Conservation (phyloP, 176 grass and related monocot genomes). For the Oryza meridionalis region DNA sequence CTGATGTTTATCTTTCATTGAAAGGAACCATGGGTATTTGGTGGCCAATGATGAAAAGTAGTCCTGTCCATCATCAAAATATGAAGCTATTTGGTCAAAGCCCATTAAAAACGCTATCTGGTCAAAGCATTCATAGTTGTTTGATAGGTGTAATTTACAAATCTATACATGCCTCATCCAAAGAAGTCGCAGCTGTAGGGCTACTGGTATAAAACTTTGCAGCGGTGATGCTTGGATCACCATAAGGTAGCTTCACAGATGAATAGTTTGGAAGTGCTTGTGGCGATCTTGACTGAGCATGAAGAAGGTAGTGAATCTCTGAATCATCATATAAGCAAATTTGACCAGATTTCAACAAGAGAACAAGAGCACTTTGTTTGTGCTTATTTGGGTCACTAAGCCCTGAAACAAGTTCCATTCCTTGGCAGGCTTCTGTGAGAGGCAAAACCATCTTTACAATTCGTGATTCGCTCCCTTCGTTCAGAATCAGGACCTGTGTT, state of each 20-base stretch:
- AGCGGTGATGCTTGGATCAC: constrained; percentile 66
- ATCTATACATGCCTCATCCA: constrained; percentile 64
- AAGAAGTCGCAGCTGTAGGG: constrained; percentile 42
- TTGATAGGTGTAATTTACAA: constrained; percentile 40
- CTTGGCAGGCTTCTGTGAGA: constrained; percentile 76
- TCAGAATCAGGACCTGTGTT: constrained; percentile 81
- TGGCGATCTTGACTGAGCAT: constrained; percentile 78
- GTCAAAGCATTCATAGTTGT: constrained; percentile 36
- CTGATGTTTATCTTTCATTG: constrained; percentile 72
- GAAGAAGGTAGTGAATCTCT: constrained; percentile 73
- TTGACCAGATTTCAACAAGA: constrained; percentile 85
- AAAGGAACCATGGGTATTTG: constrained; percentile 74
- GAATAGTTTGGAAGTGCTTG: constrained; percentile 71
- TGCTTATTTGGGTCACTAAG: constrained; percentile 72
- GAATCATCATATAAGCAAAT: constrained; percentile 89
- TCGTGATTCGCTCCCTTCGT: constrained; percentile 74
- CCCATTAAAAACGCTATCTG: constrained; percentile 32
- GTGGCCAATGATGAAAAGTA: constrained; percentile 55
- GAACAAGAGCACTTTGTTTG: constrained; percentile 66
- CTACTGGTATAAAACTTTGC: constrained; percentile 68
- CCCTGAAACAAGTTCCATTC: constrained; percentile 69
- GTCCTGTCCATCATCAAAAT: constrained; percentile 50
- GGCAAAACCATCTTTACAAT: constrained; percentile 86
- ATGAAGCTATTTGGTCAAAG: constrained; percentile 27
- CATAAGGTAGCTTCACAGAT: constrained; percentile 66